Evolutionary conservation across 192 early-diverging fungal genomes (phyloP).

Genomic region (Polychytrium aggregatum): DNA sequence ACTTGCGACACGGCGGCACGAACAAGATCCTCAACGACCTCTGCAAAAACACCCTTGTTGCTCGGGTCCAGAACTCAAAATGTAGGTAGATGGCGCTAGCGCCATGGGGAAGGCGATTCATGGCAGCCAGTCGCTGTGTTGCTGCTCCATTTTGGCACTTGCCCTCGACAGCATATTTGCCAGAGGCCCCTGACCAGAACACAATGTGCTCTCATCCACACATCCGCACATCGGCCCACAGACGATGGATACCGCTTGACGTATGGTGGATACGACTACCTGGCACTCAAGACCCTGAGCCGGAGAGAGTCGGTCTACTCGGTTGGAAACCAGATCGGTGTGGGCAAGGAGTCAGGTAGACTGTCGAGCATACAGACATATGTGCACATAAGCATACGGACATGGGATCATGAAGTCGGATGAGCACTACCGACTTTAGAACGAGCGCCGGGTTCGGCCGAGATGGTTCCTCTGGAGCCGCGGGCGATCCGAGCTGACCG

Average conservation of each 20-base stretch:
- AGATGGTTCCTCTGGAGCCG: no score
- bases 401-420: no score
- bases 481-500: no score
- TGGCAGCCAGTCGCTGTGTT: no score
- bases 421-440: neutral
- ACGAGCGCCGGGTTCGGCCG: no score
- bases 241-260: constrained; percentile 95
- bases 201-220: neutral
- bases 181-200: no score
- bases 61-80: constrained; percentile 68
- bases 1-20: constrained; percentile 72
- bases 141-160: neutral
- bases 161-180: neutral
- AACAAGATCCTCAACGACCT: constrained; percentile 78
- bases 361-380: no score
- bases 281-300: constrained; percentile 86
- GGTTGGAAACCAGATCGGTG: constrained; percentile 98
- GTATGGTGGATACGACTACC: constrained; percentile 99
- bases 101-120: no score
- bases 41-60: constrained; percentile 82
- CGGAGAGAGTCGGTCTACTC: constrained; percentile 80
- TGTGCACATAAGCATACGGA: no score
- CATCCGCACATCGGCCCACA: constrained; percentile 15
- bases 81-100: constrained; percentile 38
- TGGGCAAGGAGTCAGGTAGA: constrained; percentile 90